Base-by-base conservation (phyloP, 192 early-diverging fungal species). In the Coemansia reversa region DNA sequence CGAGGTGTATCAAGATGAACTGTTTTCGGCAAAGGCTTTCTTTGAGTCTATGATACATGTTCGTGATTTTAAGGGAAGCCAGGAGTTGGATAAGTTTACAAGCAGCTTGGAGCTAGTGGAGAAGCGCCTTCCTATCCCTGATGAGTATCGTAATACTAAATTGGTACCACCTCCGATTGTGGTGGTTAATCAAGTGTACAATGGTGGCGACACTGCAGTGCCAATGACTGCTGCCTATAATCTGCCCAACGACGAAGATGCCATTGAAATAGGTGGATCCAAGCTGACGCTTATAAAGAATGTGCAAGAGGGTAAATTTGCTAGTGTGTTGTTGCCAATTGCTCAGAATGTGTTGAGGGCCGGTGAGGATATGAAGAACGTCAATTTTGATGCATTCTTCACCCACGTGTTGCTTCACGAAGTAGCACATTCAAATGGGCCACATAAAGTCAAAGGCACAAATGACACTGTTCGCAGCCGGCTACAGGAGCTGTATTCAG, bases 151-250 rank as follows among this genome's bases (percentile, higher is more conserved):
- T 35, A 87, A 89, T 69, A 71, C 59, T 42, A 79, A 86, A 5
- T 69, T 91, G 30, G 75, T 81, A 0, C 83, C 86, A 33, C 83
- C 90, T 29, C 88, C 89, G 7, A 91, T 91, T 53, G 78, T 89
- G 52, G 88, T 90, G 29, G 88, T 90, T 55, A 88, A 91, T 70
- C 88, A 91, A 69, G 74, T 91, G 4, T 89, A 87, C 67, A 72
- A 83, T 63, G 87, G 87, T 22, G 87, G 90, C 52, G 90, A 90
- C 63, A 87, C 86, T 22, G 84, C 85, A 12, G 89, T 88, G 39
- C 88, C 90, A 24, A 88, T 89, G 85, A 88, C 87, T 0, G 87
- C 90, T 1, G 90, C 90, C 18, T 91, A 88, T 65, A 91, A 91
- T 53, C 67, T 91, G 58, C 90, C 90, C 14, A 91, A 91, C 62